Evolutionary conservation across 108 stramenopile species (phyloP), one percentile per base, ranked within the genome.

Genomic region (Cyclotella distinguenda): DNA sequence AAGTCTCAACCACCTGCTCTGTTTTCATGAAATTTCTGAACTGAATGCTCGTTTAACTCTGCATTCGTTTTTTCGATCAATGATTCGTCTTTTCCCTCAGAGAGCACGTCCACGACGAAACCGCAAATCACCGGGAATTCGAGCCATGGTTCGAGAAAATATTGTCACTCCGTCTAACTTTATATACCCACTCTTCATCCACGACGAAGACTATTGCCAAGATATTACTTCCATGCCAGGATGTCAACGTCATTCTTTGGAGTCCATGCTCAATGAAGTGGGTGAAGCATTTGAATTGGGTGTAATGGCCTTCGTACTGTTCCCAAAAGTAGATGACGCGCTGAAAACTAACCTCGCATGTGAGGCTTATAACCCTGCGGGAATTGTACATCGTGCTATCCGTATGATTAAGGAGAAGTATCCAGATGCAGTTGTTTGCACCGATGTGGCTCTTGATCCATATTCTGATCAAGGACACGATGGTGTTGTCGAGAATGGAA

Each of bases 381-480:
- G 96, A 34, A 96, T 98, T 68, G 95, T 97, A 2, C 96, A 90
- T 15, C 85, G 97, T 36, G 92, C 97, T 21, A 83, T 98, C 60
- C 81, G 90, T 31, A 88, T 96, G 93, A 96, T 97, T 73, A 98
- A 98, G 84, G 87, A 73, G 39, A 82, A 77, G 18, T 88, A 82
- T 69, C 97, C 97, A 16, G 95, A 97, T 42, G 79, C 83, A 2
- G 78, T 93, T 58, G 94, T 97, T 16, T 86, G 85, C 66, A 98
- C 97, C 13, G 97, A 98, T 80, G 93, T 98, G 11, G 97, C 97
- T 5, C 72, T 98, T 47, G 97, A 98, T 72, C 97, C 97, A 8
- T 98, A 98, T 74, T 97, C 96, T 44, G 88, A 95, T 78, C 95
- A 96, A 68, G 99, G 99, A 51, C 99, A 99, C 76, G 97, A 98